These are phyloP conservation scores for Musa troglodytarum DNA, from an alignment of 176 grass and related monocot species.

Conservation along the genomic window DNA sequence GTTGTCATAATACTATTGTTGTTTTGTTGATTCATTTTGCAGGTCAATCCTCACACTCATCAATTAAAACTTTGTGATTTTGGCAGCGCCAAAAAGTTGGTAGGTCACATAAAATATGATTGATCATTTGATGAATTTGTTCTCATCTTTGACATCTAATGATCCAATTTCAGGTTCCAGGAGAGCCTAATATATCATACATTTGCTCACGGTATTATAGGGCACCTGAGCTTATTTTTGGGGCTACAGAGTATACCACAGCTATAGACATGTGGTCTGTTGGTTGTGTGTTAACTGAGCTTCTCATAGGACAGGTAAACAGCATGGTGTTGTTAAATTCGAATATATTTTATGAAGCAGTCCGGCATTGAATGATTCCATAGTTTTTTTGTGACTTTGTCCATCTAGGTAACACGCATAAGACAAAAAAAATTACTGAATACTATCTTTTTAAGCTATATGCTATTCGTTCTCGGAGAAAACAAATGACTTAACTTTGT, in stretches of 20 bases:
- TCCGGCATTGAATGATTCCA: background rate
- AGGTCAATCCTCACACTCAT: constrained; percentile 22
- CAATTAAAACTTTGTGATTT: constrained; percentile 24
- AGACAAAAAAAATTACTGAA: no score
- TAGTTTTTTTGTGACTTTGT: background rate
- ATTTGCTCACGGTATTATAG: constrained; percentile 21
- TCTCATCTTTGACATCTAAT: constrained; percentile 1
- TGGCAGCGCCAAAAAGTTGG: constrained; percentile 22
- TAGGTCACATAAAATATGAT: background rate
- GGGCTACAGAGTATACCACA: constrained; percentile 16
- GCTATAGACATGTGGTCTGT: constrained; percentile 22
- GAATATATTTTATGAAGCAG: background rate
- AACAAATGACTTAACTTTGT: no score
- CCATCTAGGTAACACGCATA: no score
- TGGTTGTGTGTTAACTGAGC: constrained; percentile 17
- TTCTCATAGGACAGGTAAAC: constrained; percentile 17
- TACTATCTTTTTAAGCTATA: no score
- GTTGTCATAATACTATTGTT: background rate
- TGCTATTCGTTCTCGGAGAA: no score
- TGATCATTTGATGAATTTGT: background rate
- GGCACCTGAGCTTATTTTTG: constrained; percentile 23
- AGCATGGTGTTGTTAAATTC: background rate
- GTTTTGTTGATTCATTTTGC: background rate
- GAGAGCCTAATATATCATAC: constrained; percentile 22
- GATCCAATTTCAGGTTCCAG: constrained; percentile 1